phyloP scores from a whole-genome alignment of 805 yeast genomes.

The Wickerhamomyces rabaulensis region DNA sequence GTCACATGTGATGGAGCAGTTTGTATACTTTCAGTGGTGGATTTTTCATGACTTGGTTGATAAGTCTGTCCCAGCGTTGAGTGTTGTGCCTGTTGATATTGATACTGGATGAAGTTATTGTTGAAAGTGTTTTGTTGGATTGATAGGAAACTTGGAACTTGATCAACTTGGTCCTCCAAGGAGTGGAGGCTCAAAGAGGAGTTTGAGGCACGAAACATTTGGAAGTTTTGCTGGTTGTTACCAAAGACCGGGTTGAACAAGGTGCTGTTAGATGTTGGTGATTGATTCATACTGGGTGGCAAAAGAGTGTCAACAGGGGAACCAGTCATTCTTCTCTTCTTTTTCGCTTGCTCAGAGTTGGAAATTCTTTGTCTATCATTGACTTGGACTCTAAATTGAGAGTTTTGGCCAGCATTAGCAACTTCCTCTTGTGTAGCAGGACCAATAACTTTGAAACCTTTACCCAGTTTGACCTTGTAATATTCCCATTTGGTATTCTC shows the following conservation, averaged over 20 bases:
- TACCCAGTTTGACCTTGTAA: conserved; percentile 9
- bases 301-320: background rate
- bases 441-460: conserved; percentile 13
- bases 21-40: no score
- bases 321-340: background rate
- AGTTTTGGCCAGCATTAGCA: background rate
- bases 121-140: background rate
- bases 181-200: background rate
- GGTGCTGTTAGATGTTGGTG: background rate
- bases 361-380: background rate
- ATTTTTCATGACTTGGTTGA: background rate
- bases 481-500: conserved; percentile 7
- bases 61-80: background rate
- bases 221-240: background rate
- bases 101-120: background rate
- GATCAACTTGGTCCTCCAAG: background rate
- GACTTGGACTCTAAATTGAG: background rate
- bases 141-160: background rate
- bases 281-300: background rate
- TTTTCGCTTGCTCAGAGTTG: background rate
- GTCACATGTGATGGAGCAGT: no score
- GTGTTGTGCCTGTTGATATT: background rate
- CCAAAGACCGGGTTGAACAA: background rate
- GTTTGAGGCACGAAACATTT: background rate
- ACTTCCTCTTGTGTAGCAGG: conserved; percentile 1